Evolutionary conservation across 257 asterid species (phyloP), one percentile per base, ranked within the genome.

Genomic region (Hygrophila difformis): DNA sequence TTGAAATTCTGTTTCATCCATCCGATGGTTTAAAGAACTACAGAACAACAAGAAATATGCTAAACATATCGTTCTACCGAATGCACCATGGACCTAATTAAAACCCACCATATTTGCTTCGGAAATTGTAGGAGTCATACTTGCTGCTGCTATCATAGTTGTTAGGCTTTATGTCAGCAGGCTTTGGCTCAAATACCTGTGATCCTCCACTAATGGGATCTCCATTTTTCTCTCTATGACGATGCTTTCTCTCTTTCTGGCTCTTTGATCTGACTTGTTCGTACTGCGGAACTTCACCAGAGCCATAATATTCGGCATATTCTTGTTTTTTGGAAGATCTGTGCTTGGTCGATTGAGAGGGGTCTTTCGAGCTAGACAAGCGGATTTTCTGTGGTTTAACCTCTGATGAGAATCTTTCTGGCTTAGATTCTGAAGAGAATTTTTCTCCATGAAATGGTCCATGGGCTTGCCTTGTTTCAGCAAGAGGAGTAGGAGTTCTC

Each of bases 291-390:
- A 40, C 73, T 65, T 82, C 98, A 23, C 80, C 51, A 1, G 86
- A 70, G 29, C 84, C 88, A 49, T 76, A 91, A 53, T 65, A 91
- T 47, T 82, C 94, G 4, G 92, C 73, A 56, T 57, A 86, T 36
- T 86, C 98, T 37, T 79, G 92, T 57, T 88, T 75, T 66, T 84
- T 82, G 17, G 96, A 81, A 53, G 96, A 86, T 43, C 93, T 66
- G 69, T 86, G 95, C 74, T 82, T 86, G 76, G 55, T 77, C 10
- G 93, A 59, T 40, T 65, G 18, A 37, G 84, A 52, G 0, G 87
- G 85, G 29, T 91, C 98, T 66, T 69, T 85, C 8, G 53, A 13
- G 52, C 79, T 70, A 19, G 75, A 41, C 1, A 94, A 77, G 53
- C 93, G 65, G 8, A 58, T 40, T 44, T 85, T 91, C 8, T 65